A percentile compares a stretch with the other conserved stretches of the same genome.
These are phyloP conservation scores for Colletotrichum siamense DNA, from an alignment of 2,329 filamentous ascomycete genomes.

Conservation along the genomic window DNA sequence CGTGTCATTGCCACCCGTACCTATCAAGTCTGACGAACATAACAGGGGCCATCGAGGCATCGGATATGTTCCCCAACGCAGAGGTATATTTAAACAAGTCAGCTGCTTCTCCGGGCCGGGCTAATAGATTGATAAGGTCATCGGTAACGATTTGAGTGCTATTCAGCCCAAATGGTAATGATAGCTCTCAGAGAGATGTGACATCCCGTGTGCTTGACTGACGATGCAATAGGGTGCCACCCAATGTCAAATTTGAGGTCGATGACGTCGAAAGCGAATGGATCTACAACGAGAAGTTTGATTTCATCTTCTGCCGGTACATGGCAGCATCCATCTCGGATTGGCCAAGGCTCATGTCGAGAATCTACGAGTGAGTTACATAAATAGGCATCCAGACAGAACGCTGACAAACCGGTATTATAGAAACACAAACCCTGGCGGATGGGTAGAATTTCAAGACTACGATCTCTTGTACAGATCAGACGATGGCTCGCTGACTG, in stretches of 20 bases:
- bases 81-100: not conserved
- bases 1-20: no score
- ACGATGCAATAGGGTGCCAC: constrained; percentile 26
- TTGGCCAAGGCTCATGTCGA: constrained; percentile 29
- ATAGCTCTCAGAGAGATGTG: no score
- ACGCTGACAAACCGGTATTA: not conserved
- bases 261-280: constrained; percentile 38
- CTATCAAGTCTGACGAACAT: no score
- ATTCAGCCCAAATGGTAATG: constrained; percentile 33
- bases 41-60: constrained; percentile 46
- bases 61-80: not conserved
- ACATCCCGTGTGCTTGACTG: not conserved
- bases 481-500: constrained; percentile 26
- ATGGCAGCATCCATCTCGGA: constrained; percentile 36
- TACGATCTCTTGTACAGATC: constrained; percentile 21
- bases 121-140: constrained; percentile 34
- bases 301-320: constrained; percentile 41
- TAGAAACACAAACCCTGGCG: constrained; percentile 38
- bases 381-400: not conserved
- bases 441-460: constrained; percentile 32
- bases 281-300: constrained; percentile 28
- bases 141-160: constrained; percentile 34
- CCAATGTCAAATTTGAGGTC: constrained; percentile 40
- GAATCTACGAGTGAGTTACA: constrained; percentile 26
- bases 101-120: no score